Evolutionary conservation across 257 asterid species (phyloP), one percentile per base, ranked within the genome.

Genomic region (Plectranthus barbatus): DNA sequence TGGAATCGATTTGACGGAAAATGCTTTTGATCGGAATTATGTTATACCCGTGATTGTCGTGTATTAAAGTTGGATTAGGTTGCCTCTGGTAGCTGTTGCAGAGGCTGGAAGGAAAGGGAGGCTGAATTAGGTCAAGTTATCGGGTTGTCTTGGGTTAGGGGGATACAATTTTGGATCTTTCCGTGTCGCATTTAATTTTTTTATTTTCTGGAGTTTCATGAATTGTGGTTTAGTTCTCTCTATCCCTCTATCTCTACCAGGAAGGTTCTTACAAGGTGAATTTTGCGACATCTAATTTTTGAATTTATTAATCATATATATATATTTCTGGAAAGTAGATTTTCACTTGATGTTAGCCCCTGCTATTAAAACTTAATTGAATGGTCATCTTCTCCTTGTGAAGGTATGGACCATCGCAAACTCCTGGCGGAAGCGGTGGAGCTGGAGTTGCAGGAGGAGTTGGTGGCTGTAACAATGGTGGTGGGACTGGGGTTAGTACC

Each of bases 341-440:
- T 67, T 56, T 37, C 12, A 39, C 8, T 51, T 34, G 62, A 37
- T 70, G 66, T 48, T 45, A 37, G 26, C 36, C 65, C 45, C 31
- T 48, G 29, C n/a, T 50, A 34, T 14, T 48, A 74, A 23, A 13
- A 39, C 45, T 44, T 49, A 7, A 24, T 37, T 68, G 24, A 33
- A 31, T 56, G 31, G 37, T 48, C 46, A 33, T 56, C 36, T 45
- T 72, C 18, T 59, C 13, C 34, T 73, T 18, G 34, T 65, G 19
- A 64, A 93, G 96, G 73, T 74, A 67, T 73, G 92, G 75, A 53
- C 94, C n/a, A 13, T 63, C 84, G 1, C 91, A 87, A 74, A 81
- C 76, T 54, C 85, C 87, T 55, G 76, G 42, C 12, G 81, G 69
- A 2, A 78, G 77, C 7, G 67, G 76, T 7, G 60, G 62, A 0